Evolutionary conservation across 2,329 filamentous ascomycete genomes (phyloP).

Genomic region (Leptodontidium sp.): DNA sequence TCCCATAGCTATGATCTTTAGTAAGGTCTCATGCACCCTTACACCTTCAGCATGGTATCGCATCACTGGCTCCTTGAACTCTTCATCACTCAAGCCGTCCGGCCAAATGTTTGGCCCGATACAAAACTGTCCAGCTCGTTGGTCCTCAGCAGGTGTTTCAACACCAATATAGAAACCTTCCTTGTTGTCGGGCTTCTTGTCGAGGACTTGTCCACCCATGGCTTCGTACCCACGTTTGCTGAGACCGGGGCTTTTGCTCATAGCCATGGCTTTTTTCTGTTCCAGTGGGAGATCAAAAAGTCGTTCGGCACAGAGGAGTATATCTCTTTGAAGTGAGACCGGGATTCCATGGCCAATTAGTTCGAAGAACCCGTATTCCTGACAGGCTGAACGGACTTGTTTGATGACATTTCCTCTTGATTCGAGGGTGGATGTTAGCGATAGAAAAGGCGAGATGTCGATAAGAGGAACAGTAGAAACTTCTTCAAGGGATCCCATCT

Average conservation of each 20-base stretch:
- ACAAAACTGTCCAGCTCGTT: conserved; percentile 47
- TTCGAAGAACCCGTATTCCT: conserved; percentile 60
- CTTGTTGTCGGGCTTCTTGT: conserved; percentile 1
- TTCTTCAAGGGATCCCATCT: background rate
- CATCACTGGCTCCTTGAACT: conserved; percentile 50
- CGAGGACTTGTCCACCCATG: conserved; percentile 53
- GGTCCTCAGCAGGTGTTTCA: conserved; percentile 51
- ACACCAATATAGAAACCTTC: conserved; percentile 49
- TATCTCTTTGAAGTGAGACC: conserved; percentile 48
- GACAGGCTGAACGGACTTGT: conserved; percentile 52
- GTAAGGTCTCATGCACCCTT: conserved; percentile 48
- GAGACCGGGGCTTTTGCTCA: conserved; percentile 47
- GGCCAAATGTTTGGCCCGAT: conserved; percentile 55
- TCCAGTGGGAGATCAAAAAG: conserved; percentile 57
- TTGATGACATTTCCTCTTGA: conserved; percentile 40
- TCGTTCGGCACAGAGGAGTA: conserved; percentile 51
- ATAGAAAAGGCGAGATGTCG: conserved; percentile 28
- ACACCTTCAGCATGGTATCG: conserved; percentile 51
- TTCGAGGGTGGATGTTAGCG: background rate
- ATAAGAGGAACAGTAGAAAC: conserved; percentile 21
- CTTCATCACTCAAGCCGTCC: conserved; percentile 41
- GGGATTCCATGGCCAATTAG: conserved; percentile 56
- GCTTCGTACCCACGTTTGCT: conserved; percentile 56
- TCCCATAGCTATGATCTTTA: conserved; percentile 52
- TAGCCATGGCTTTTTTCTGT: conserved; percentile 52